Base-by-base conservation (phyloP, 345 rosid species). In the Schrenkiella parvula region DNA sequence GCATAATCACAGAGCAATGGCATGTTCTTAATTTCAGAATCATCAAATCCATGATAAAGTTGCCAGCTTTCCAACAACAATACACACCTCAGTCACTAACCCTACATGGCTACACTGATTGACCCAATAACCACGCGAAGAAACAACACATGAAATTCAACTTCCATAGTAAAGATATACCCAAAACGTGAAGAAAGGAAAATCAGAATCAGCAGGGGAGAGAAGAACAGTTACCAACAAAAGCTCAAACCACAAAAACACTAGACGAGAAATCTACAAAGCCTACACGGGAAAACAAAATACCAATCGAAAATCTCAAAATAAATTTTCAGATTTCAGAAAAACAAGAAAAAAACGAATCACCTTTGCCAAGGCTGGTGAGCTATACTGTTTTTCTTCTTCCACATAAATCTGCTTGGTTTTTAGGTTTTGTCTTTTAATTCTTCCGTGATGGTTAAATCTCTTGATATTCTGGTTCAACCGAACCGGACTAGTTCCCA, bases 311-410 rank as follows among this genome's bases (percentile, higher is more conserved):
- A 21, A 39, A 39, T n/a, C 67, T 44, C 11, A 34, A 29, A 11
- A 42, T 1, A 9, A 13, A 19, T 18, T 6, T 25, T 37, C 4
- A 18, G 21, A 25, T 22, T 1, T 51, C 26, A 26, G 18, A n/a
- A 25, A 44, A 2, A 44, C 7, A 3, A 43, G 2, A 18, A 18
- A 31, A 5, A 32, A 37, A n/a, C 10, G n/a, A 70, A 48, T 37
- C 42, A 60, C 75, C 75, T 71, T 31, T 42, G 63, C 15, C n/a
- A 53, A 53, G 10, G 4, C 29, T 38, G 50, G 8, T 66, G 44
- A 9, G 56, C 59, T 34, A 38, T 31, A 41, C 13, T 31, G 63
- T 21, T 31, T 28, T 51, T 61, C 19, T 72, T 63, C 35, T 42
- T 71, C 63, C 25, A 29, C 63, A 3, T 44, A 31, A 52, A 28